phyloP scores from a whole-genome alignment of 805 yeast species.

The Barnettozyma wickerhamii region DNA sequence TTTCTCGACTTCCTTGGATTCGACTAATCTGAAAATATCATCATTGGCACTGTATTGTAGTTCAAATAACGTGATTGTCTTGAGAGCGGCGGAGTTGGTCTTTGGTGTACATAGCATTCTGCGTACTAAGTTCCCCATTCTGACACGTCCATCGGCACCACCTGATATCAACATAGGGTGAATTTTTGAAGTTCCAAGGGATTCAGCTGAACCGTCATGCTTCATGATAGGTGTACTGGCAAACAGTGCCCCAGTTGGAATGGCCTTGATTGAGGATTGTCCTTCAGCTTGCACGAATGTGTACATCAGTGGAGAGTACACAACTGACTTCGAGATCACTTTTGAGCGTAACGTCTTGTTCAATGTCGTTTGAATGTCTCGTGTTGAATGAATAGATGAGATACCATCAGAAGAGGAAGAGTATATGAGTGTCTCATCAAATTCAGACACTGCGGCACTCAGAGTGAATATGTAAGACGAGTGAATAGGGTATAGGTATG shows the following conservation, averaged over 20 bases:
- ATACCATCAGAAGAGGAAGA: conserved; percentile 41
- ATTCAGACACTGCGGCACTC: conserved; percentile 31
- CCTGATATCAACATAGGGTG: conserved; percentile 48
- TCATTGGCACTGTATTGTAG: conserved; percentile 37
- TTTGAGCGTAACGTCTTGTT: conserved; percentile 29
- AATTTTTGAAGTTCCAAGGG: conserved; percentile 34
- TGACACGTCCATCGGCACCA: conserved; percentile 45
- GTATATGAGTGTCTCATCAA: conserved; percentile 29
- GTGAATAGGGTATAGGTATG: conserved; percentile 35
- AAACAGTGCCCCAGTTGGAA: conserved; percentile 34
- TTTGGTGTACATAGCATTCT: conserved; percentile 32
- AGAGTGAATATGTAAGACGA: conserved; percentile 34
- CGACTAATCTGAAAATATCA: conserved; percentile 38
- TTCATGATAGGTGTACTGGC: conserved; percentile 31
- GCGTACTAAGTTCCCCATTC: conserved; percentile 37
- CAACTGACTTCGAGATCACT: conserved; percentile 27
- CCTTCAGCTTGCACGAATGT: conserved; percentile 41
- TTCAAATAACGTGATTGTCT: conserved; percentile 31
- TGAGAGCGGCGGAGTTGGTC: conserved; percentile 26
- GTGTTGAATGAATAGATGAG: conserved; percentile 31
- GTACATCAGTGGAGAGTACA: conserved; percentile 30
- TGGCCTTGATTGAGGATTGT: conserved; percentile 30
- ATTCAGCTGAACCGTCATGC: conserved; percentile 37
- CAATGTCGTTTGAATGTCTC: conserved; percentile 27
- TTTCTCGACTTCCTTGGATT: conserved; percentile 32